Evolutionary conservation across 305 asterid species (phyloP).

Genomic region (Vinca major): DNA sequence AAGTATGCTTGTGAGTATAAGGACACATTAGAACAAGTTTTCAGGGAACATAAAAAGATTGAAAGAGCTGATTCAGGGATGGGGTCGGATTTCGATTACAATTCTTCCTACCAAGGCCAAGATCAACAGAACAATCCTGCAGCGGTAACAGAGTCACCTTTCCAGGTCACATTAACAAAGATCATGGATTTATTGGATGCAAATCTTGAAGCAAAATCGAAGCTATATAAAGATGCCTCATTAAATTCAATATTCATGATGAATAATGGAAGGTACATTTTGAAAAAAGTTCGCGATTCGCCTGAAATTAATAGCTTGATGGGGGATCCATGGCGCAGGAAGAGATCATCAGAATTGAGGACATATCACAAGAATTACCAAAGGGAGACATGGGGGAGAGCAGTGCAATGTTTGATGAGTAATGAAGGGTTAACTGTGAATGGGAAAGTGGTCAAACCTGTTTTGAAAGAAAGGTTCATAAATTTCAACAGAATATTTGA

Average conservation of each 20-base stretch:
- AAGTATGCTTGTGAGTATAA: slow-evolving; percentile 45
- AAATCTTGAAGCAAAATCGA: slow-evolving; percentile 62
- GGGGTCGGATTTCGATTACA: slow-evolving; percentile 34
- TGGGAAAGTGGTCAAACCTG: slow-evolving; percentile 74
- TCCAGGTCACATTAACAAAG: slow-evolving; percentile 44
- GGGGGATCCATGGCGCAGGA: slow-evolving; percentile 67
- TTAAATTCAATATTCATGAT: slow-evolving; percentile 85
- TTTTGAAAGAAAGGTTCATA: slow-evolving; percentile 83
- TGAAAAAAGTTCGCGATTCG: slow-evolving; percentile 64
- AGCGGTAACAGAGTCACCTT: slow-evolving; percentile 24
- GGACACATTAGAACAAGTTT: slow-evolving; percentile 60
- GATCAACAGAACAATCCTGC: not conserved
- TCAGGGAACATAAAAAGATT: slow-evolving; percentile 57
- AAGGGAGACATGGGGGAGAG: slow-evolving; percentile 83
- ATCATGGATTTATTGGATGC: slow-evolving; percentile 59
- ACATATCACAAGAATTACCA: slow-evolving; percentile 79
- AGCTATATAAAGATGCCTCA: slow-evolving; percentile 57
- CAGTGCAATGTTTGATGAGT: slow-evolving; percentile 40
- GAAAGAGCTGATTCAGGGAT: slow-evolving; percentile 45
- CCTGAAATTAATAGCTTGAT: slow-evolving; percentile 41
- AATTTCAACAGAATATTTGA: slow-evolving; percentile 72
- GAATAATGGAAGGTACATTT: slow-evolving; percentile 87
- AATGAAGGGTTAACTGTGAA: slow-evolving; percentile 59
- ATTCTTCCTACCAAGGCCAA: slow-evolving; percentile 10
- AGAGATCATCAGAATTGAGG: slow-evolving; percentile 69